phyloP scores from a whole-genome alignment of 257 asterid genomes.

The Nicotiana knightiana region DNA sequence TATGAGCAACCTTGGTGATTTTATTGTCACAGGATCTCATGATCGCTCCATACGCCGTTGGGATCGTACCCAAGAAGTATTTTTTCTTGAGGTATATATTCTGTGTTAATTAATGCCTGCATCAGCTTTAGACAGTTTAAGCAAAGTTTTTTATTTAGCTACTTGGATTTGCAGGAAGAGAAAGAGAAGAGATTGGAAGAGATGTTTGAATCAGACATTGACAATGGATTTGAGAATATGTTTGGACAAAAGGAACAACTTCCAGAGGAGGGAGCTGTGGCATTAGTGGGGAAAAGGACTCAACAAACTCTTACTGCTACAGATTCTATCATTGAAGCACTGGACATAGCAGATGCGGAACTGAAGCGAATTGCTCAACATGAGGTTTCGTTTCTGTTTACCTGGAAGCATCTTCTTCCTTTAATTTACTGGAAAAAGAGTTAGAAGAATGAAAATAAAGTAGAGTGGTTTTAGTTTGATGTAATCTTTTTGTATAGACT shows the following conservation, averaged over 20 bases:
- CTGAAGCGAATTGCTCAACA: constrained; percentile 67
- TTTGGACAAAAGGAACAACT: constrained; percentile 70
- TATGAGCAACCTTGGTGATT: constrained; percentile 88
- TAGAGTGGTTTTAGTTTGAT: not conserved
- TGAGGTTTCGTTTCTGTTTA: constrained; percentile 38
- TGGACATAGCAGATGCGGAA: constrained; percentile 78
- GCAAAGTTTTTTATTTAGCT: not conserved
- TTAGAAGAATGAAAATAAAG: not conserved
- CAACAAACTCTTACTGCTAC: constrained; percentile 73
- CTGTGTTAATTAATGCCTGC: not conserved
- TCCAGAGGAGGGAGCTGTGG: constrained; percentile 93
- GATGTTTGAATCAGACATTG: constrained; percentile 80
- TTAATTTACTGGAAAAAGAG: not conserved
- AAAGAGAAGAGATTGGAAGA: constrained; percentile 90
- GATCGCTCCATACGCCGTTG: constrained; percentile 96
- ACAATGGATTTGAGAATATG: constrained; percentile 55
- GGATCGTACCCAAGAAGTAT: constrained; percentile 98
- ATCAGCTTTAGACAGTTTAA: not conserved
- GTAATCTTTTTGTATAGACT: not conserved
- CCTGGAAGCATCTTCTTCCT: not conserved
- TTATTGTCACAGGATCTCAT: constrained; percentile 80
- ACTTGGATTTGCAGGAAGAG: constrained; percentile 67
- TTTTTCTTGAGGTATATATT: constrained; percentile 65
- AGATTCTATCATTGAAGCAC: constrained; percentile 37
- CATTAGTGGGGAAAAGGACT: constrained; percentile 81